These are phyloP conservation scores for Sindora glabra DNA, from an alignment of 306 rosid genomes.

Conservation along the genomic window DNA sequence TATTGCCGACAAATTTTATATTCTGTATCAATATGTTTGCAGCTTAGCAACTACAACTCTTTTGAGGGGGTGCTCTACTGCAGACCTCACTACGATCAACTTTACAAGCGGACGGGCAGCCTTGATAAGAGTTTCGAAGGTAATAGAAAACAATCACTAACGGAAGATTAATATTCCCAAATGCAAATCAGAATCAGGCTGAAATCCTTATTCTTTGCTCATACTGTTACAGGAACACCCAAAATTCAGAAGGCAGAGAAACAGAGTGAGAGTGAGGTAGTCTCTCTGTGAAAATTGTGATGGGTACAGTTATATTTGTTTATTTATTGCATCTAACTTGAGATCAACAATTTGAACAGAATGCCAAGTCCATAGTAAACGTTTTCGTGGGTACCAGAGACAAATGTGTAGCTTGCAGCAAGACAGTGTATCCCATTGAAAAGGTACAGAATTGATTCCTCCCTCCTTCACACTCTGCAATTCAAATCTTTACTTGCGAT, in stretches of 20 bases:
- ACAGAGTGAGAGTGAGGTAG: constrained; percentile 36
- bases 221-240: constrained; percentile 51
- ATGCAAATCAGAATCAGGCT: neutral
- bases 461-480: too few species aligned
- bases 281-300: neutral
- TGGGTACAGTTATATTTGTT: neutral
- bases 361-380: constrained; percentile 34
- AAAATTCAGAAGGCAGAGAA: constrained; percentile 53
- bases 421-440: constrained; percentile 74
- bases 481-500: neutral
- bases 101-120: constrained; percentile 86
- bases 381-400: constrained; percentile 66
- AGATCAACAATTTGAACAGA: constrained; percentile 26
- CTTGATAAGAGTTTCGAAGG: constrained; percentile 79
- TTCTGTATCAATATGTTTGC: constrained; percentile 20
- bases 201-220: neutral
- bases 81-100: constrained; percentile 89
- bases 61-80: constrained; percentile 85
- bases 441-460: constrained; percentile 35
- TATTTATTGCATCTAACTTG: neutral
- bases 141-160: neutral
- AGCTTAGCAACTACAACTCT: constrained; percentile 75
- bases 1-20: neutral
- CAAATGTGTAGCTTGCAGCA: constrained; percentile 61
- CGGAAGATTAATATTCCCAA: neutral